Conservation (phyloP, 1,284 basidiomycete genomes). For the Ceratobasidium sp. region DNA sequence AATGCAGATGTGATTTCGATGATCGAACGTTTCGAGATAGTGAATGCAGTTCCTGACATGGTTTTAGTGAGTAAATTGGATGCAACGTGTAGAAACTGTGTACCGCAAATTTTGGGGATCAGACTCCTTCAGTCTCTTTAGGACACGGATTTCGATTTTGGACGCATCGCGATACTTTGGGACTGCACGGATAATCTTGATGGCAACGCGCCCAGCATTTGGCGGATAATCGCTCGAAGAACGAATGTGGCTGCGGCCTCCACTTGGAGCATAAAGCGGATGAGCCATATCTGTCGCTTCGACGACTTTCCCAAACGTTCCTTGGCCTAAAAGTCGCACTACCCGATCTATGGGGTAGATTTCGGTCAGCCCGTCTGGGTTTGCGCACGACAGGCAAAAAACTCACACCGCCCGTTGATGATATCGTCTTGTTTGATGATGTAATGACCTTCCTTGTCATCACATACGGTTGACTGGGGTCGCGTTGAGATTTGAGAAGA, state of each 20-base stretch:
- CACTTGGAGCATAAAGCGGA: constrained; percentile 42
- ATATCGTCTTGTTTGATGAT: constrained; percentile 90
- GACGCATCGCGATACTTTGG: constrained; percentile 98
- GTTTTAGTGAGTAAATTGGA: constrained; percentile 42
- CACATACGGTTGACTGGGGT: constrained; percentile 62
- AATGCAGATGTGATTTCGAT: constrained; percentile 96
- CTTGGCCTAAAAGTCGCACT: constrained; percentile 89
- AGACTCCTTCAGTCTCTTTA: constrained; percentile 88
- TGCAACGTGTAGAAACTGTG: constrained; percentile 50
- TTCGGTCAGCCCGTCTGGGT: background rate
- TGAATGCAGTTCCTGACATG: constrained; percentile 93
- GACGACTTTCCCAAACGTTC: constrained; percentile 99
- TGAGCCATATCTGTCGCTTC: constrained; percentile 87
- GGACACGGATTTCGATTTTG: constrained; percentile 96
- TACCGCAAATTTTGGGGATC: constrained; percentile 91
- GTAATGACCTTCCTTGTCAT: constrained; percentile 95
- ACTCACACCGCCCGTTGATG: constrained; percentile 81
- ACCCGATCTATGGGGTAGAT: constrained; percentile 77
- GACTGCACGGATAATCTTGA: constrained; percentile 98
- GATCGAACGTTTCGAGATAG: constrained; percentile 93
- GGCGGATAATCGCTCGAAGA: constrained; percentile 31
- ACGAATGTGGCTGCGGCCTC: constrained; percentile 24
- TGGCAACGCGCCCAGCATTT: constrained; percentile 76
- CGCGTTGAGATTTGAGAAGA: constrained; percentile 44
- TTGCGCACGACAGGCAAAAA: constrained; percentile 22